These are phyloP conservation scores for Chalciporus sphaerocephalus DNA, from an alignment of 768 basidiomycete genomes.

Conservation along the genomic window DNA sequence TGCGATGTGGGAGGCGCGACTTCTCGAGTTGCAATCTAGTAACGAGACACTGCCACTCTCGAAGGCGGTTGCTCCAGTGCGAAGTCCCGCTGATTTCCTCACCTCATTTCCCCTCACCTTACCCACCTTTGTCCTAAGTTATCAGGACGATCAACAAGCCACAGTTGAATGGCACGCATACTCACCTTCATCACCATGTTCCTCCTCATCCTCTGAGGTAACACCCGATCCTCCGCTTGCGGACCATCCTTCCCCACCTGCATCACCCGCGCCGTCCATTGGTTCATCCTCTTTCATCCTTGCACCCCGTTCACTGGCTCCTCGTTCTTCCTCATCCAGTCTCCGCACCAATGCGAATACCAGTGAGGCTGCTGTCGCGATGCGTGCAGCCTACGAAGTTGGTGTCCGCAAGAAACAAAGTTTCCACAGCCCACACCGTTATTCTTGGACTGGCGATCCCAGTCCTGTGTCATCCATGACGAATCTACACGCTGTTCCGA, in stretches of 20 bases:
- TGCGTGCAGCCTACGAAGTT: conserved; percentile 32
- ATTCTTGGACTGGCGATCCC: conserved; percentile 28
- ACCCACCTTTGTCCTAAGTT: conserved; percentile 37
- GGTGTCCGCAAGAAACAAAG: conserved; percentile 34
- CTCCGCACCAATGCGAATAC: conserved; percentile 18
- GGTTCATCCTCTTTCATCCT: conserved; percentile 25
- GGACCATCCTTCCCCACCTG: conserved; percentile 24
- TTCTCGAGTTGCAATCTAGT: conserved; percentile 35
- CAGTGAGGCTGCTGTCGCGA: conserved; percentile 21
- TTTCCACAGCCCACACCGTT: conserved; percentile 21
- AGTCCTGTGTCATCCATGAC: conserved; percentile 22
- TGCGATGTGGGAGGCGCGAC: conserved; percentile 57
- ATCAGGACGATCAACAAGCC: conserved; percentile 24
- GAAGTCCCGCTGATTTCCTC: conserved; percentile 42
- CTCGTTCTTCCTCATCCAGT: conserved; percentile 30
- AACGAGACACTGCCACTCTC: conserved; percentile 6
- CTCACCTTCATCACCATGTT: conserved; percentile 28
- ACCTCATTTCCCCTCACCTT: conserved; percentile 57
- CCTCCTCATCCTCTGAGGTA: conserved; percentile 29
- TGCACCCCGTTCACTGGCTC: conserved; percentile 23
- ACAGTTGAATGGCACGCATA: conserved; percentile 25
- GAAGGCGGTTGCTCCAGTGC: conserved; percentile 24
- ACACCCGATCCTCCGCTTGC: conserved; percentile 19
- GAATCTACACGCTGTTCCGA: conserved; percentile 20
- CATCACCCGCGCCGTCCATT: conserved; percentile 28